Evolutionary conservation across 495 filamentous ascomycete species (phyloP), one percentile per base, ranked within the genome.

Genomic region (Amniculicola lignicola): DNA sequence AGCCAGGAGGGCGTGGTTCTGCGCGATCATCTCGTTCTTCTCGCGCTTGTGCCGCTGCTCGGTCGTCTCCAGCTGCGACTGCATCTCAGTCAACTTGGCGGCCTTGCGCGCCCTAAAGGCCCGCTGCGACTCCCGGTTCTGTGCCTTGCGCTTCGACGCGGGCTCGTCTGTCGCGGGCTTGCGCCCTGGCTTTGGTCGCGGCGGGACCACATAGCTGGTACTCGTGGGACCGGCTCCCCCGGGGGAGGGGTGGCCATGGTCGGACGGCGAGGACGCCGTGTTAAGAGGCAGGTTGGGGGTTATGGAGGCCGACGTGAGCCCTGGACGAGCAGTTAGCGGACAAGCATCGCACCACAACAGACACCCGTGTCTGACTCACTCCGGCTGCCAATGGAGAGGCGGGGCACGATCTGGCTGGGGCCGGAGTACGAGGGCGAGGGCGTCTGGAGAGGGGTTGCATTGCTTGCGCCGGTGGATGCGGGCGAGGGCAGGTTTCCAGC

Each of bases 161-260:
- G 57, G 62, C 55, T 57, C 50, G 33, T 68, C 65, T n/a, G 58
- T 65, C 4, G 63, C 65, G n/a, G 65, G 54, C 56, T 68, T 68
- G 15, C 62, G 63, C 1, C 63, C 62, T 7, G 65, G 63, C 47
- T 66, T 63, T 4, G 60, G 63, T 3, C 58, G 63, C 36, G 58
- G 51, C 11, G 63, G 65, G 11, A 68, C 35, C 15, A 46, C 37
- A 54, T 52, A 54, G 51, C 23, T 54, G 12, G 39, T 22, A 41
- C 58, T 62, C 36, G 46, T 59, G 45, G 65, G 65, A 36, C 62
- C 64, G 15, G 49, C 39, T 44, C 54, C 54, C 48, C 55, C 27
- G 9, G 54, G 54, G 24, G 59, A 62, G 53, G 50, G 37, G 38
- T 41, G 16, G 28, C 43, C 52, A 50, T 41, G 37, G 33, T 36